Conservation (phyloP, 768 basidiomycete genomes). For the Lentinula sp. region DNA sequence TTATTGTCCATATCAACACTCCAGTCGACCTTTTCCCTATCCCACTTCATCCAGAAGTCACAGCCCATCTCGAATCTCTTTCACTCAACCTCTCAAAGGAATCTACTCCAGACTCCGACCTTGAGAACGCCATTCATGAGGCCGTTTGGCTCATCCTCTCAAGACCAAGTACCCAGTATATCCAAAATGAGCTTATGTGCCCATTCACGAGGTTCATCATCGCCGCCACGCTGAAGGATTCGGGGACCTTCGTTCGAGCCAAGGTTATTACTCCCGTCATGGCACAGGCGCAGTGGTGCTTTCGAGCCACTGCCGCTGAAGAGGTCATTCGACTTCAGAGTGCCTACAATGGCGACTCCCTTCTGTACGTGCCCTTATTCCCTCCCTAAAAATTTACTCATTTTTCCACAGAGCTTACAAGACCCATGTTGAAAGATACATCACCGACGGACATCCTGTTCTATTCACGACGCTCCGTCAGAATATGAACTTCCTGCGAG, state of each 20-base stretch:
- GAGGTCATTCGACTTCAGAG: not conserved
- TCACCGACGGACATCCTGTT: not conserved
- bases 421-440: not conserved
- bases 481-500: not conserved
- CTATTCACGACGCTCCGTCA: not conserved
- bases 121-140: not conserved
- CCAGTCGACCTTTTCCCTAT: not conserved
- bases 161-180: not conserved
- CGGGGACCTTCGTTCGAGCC: not conserved
- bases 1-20: not conserved
- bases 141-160: not conserved
- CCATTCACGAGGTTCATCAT: constrained; percentile 1
- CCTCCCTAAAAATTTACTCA: not conserved
- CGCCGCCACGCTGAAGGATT: not conserved
- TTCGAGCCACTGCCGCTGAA: not conserved
- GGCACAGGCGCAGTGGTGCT: not conserved
- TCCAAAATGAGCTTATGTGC: not conserved
- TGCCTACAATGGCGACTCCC: not conserved
- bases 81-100: not conserved
- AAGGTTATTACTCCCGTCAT: not conserved
- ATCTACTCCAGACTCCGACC: too few species aligned
- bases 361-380: not conserved
- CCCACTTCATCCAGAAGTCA: not conserved
- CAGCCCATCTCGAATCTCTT: not conserved
- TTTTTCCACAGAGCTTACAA: not conserved